Percentiles rank a stretch among this genome's conserved stretches.
phyloP scores from a whole-genome alignment of 2,329 filamentous ascomycete genomes.

The Fusarium nisikadoi region DNA sequence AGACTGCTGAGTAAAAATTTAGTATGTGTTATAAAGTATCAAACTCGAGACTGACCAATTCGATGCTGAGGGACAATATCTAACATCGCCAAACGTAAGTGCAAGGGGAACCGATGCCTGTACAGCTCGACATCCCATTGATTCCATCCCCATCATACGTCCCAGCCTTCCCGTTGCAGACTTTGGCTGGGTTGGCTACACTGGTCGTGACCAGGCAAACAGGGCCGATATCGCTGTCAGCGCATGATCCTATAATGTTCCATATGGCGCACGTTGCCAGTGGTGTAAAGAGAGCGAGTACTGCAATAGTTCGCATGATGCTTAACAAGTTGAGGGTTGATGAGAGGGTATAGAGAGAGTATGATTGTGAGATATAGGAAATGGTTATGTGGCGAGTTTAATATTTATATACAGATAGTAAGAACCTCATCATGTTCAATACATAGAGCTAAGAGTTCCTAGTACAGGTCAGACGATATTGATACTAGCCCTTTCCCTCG shows the following conservation, averaged over 20 bases:
- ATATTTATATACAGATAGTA: background rate
- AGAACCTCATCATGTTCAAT: rapidly evolving
- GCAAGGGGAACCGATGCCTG: background rate
- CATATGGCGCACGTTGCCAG: background rate
- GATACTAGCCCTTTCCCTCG: too few relatives aligned
- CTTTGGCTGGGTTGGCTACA: background rate
- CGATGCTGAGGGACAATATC: background rate
- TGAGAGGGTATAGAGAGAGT: background rate
- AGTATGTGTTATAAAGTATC: rapidly evolving
- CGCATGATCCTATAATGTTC: background rate
- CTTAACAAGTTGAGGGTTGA: too few relatives aligned
- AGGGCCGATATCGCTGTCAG: background rate
- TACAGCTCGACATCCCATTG: background rate
- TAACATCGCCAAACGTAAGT: slow-evolving; percentile 6
- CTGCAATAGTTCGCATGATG: background rate
- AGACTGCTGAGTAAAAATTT: background rate
- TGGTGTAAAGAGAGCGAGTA: background rate
- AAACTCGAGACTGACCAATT: background rate
- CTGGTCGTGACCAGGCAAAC: background rate
- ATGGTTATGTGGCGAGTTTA: rapidly evolving
- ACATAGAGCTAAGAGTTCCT: too few relatives aligned
- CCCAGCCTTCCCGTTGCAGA: background rate
- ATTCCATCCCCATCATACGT: background rate
- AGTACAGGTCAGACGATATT: background rate
- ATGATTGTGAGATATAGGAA: background rate